Base-by-base conservation (phyloP, 148 eudicot genomes). In the Polygonum maritimum region DNA sequence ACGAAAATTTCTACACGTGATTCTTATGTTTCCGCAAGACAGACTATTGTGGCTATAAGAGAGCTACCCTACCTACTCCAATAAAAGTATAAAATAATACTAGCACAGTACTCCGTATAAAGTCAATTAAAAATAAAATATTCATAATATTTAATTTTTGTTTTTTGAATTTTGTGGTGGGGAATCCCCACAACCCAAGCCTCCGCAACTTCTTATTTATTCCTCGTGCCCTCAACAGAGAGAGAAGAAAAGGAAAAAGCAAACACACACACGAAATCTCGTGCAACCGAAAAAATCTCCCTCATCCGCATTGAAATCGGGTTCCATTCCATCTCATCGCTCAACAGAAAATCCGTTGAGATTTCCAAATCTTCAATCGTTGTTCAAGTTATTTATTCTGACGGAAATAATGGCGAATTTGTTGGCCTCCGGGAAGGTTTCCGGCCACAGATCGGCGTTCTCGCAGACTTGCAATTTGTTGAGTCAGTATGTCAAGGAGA, bases 401-500 rank as follows among this genome's bases (percentile, higher is more conserved):
- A 12, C n/a, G 4, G 57, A 51, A 63, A 79, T 0, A 1, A 89
- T 87, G 90, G 76, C 85, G 18, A 79, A 69, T 65, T 86, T 89
- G 19, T 79, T 87, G 54, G 85, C 77, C 26, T 81, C 88, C 36
- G 69, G 69, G 11, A 62, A 31, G 39, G 69, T 62, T 62, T 62
- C 69, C 49, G 86, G 80, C 41, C 88, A 83, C 12, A 88, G 84
- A 79, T 81, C 83, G 62, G 83, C 73, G 31, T 92, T 92, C 78
- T 72, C 91, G 7, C 94, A 89, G 80, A 92, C 96, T 0, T 89
- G 92, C 41, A 92, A 76, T 78, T 76, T 88, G 36, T 55, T 95
- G n/a, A 92, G 97, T 45, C 96, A 87, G 82, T 95, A 90, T 80
- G 79, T 95, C 69, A 92, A 92, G 81, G 94, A 92, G 82, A 90